A percentile compares a stretch with the other conserved stretches of the same genome.
phyloP scores from a whole-genome alignment of 768 basidiomycete genomes.

The Pilatotrama ljubarskyi region DNA sequence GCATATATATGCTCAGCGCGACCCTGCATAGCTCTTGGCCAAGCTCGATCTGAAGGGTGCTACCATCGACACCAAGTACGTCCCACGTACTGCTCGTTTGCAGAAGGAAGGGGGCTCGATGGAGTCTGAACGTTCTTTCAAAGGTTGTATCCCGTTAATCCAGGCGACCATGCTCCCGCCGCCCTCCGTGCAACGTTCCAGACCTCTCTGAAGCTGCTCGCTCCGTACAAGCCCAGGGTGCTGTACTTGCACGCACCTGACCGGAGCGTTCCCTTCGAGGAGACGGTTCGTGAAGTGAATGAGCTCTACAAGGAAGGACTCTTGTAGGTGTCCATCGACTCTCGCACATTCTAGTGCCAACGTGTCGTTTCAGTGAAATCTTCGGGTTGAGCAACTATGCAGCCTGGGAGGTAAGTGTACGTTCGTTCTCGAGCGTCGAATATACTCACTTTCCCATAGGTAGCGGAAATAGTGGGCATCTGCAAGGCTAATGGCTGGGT shows the following conservation, averaged over 20 bases:
- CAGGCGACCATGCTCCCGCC: slow-evolving; percentile 45
- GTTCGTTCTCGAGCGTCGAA: not conserved
- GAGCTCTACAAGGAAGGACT: slow-evolving; percentile 57
- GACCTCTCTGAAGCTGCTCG: slow-evolving; percentile 46
- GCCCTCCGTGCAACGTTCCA: slow-evolving; percentile 46
- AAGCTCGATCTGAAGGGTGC: slow-evolving; percentile 42
- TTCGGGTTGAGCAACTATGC: slow-evolving; percentile 63
- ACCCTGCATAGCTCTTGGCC: slow-evolving; percentile 35
- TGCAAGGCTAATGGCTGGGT: slow-evolving; percentile 56
- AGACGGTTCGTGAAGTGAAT: slow-evolving; percentile 54
- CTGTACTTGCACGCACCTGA: slow-evolving; percentile 66
- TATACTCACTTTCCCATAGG: slow-evolving; percentile 30
- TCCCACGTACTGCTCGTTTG: not conserved
- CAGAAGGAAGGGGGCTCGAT: not conserved
- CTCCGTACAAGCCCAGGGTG: slow-evolving; percentile 46
- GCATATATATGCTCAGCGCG: not conserved
- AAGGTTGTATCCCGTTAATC: slow-evolving; percentile 42
- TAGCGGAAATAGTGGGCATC: slow-evolving; percentile 59
- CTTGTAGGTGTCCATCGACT: slow-evolving; percentile 41
- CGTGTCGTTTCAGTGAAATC: slow-evolving; percentile 41
- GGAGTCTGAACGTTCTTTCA: not conserved
- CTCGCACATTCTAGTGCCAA: not conserved
- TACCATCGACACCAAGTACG: slow-evolving; percentile 51
- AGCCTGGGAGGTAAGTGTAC: slow-evolving; percentile 50
- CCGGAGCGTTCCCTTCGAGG: slow-evolving; percentile 54